phyloP scores from a whole-genome alignment of 148 eudicot species.

The Pharnaceum exiguum region DNA sequence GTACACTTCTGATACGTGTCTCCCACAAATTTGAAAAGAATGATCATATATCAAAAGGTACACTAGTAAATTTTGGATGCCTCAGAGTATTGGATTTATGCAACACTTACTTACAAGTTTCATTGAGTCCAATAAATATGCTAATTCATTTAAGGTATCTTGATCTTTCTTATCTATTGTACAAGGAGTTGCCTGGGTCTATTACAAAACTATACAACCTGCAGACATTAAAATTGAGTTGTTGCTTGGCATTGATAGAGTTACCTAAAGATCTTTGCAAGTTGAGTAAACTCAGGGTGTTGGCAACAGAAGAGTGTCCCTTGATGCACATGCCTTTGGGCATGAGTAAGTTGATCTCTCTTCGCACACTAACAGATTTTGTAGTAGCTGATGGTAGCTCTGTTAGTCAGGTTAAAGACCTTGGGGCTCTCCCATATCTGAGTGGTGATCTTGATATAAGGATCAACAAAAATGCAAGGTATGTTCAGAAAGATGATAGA shows the following conservation, averaged over 20 bases:
- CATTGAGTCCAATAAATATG: not conserved
- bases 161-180: not conserved
- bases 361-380: not conserved
- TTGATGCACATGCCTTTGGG: conserved; percentile 7
- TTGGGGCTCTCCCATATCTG: not conserved
- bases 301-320: not conserved
- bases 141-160: conserved; percentile 5
- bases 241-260: rapidly evolving
- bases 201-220: conserved; percentile 2
- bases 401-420: not conserved
- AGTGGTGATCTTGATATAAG: not conserved
- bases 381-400: not conserved
- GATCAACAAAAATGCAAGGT: too few species aligned
- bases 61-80: not conserved
- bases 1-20: not conserved
- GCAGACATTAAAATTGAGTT: not conserved
- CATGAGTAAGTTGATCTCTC: not conserved
- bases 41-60: not conserved
- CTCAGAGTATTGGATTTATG: not conserved
- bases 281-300: not conserved
- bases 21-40: not conserved
- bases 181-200: not conserved
- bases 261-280: not conserved
- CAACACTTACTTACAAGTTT: rapidly evolving
- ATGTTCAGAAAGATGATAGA: not conserved